These are phyloP conservation scores for Aureobasidium namibiae DNA, from an alignment of 2,329 filamentous ascomycete genomes.

Conservation along the genomic window DNA sequence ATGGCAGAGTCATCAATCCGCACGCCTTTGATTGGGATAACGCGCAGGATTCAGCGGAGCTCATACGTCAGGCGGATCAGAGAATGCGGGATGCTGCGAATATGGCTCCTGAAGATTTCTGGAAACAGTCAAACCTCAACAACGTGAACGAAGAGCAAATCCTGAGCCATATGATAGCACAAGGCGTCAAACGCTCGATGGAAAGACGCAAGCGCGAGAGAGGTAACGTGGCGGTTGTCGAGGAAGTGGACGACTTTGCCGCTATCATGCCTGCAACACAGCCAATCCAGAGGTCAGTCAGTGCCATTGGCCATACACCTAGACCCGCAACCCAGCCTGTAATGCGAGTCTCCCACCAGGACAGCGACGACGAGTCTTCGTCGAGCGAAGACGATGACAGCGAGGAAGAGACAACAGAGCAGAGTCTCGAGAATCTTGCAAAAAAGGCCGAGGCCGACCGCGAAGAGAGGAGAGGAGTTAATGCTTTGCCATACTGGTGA, in stretches of 20 bases:
- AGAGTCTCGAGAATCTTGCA: background rate
- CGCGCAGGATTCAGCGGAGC: background rate
- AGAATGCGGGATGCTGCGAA: background rate
- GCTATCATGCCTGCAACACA: background rate
- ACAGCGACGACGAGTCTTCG: background rate
- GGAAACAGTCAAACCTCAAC: background rate
- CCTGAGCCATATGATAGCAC: conserved; percentile 4
- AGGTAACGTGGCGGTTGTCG: background rate
- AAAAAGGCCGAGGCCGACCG: background rate
- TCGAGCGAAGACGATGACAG: background rate
- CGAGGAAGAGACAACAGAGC: background rate
- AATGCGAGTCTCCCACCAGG: background rate
- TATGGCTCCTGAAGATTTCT: conserved; percentile 6
- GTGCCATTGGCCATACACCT: background rate
- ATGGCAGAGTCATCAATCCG: background rate
- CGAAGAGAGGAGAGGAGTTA: background rate
- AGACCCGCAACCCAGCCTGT: background rate
- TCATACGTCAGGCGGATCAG: background rate
- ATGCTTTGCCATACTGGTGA: background rate
- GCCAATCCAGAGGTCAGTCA: background rate
- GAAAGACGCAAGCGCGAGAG: background rate
- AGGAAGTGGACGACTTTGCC: background rate
- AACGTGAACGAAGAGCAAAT: conserved; percentile 10
- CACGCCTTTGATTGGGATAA: background rate
- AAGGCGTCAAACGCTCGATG: background rate